Base-by-base conservation (phyloP, 345 rosid species). In the Pugionium cornutum region DNA sequence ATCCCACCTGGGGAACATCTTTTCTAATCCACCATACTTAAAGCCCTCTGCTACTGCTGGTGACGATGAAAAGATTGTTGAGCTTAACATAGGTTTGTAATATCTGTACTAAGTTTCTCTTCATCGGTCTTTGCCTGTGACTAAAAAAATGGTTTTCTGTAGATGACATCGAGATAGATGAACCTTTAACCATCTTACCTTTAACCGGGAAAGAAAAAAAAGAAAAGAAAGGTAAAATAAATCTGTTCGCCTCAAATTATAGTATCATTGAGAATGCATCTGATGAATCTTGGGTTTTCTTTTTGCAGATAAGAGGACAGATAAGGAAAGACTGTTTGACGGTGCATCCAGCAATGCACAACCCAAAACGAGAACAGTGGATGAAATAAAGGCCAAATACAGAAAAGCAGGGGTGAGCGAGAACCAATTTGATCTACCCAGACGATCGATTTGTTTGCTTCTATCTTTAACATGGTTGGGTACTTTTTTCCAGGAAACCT, bases 371-470 rank as follows among this genome's bases (percentile, higher is more conserved):
- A 85, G 92, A 82, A 80, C 99, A 42, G 79, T 83, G 7, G 90
- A 88, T 60, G 97, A 94, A 83, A 90, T 94, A 47, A 83, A 81
- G 62, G 91, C 96, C 25, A 88, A 89, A 78, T 94, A 94, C 78
- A 75, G 83, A 73, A 86, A 81, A 64, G 68, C 83, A 40, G 86
- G 72, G 78, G 91, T 83, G 75, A 80, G 70, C 41, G 26, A 7
- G 52, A 28, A 64, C 53, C 53, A 29, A 27, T 60, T 34, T 3
- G 28, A 73, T 39, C 7, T 29, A 34, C 7, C 4, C 37, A 45
- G 39, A 50, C 53, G 5, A 36, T 4, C 39, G 43, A 36, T n/a
- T 52, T 26, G 3, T 18, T 7, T 42, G 3, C 18, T 31, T 30
- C 57, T 28, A 9, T 45, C 49, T 64, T 78, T 80, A 49, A 81